Base-by-base conservation (phyloP, 805 yeast genomes). In the Candida awuae region DNA sequence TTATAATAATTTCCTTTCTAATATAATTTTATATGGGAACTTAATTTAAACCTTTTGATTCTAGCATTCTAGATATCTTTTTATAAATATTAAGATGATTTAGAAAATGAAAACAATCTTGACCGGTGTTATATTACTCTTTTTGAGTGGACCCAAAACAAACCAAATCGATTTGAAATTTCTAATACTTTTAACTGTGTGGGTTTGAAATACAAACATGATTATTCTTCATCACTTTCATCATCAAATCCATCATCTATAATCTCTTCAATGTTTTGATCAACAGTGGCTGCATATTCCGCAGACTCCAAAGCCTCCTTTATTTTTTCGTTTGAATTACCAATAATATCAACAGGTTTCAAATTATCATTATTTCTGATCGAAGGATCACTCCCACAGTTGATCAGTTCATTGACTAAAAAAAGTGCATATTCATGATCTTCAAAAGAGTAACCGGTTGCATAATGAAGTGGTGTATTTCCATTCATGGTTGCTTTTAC, bases 361-460 rank as follows among this genome's bases (percentile, higher is more conserved):
- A 80, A 71, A 18, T 84, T 84, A 29, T 68, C 66, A 27, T 68
- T 70, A 54, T 83, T 83, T 46, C 58, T 68, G 14, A 73, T 55
- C 35, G 71, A 67, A 3, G 94, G 84, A 60, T 88, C 92, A 2
- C 92, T 80, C 3, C 98, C 97, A 21, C 94, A 95, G 52, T 88
- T 96, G 29, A 92, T 65, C 45, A 92, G 70, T 56, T 80, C 82
- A 52, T 84, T 94, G 10, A 80, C 75, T 25, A 87, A 67, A 49
- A 79, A 84, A 18, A 69, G 64, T 1, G 95, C 96, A 58, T 82
- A 87, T 43, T 84, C 96, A 0, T 92, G 84, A 54, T 90, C 95
- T 19, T 76, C 78, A 33, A 67, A 66, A 12, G 88, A 70, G 58
- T 83, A 90, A 44, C 72, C 73, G 10, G 80, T 95, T 5, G 95